Conservation (phyloP, 2,329 filamentous ascomycete genomes). For the Epicoccum sorghinum region DNA sequence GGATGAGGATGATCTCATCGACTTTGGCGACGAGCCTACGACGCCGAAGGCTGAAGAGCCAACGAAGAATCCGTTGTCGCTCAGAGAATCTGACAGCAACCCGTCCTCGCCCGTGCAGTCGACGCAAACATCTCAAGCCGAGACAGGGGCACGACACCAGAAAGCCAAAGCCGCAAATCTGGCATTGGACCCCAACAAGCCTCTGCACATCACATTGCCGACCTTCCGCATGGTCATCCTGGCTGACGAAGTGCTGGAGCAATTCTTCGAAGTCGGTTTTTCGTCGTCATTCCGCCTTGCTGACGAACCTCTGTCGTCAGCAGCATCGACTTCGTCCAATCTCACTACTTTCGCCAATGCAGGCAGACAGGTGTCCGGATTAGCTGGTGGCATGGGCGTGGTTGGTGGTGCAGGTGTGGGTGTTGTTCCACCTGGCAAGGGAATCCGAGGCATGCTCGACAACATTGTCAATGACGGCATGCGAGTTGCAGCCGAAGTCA, state of each 20-base stretch:
- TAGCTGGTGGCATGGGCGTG: conserved; percentile 49
- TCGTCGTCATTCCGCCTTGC: conserved; percentile 89
- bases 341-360: conserved; percentile 86
- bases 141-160: conserved; percentile 42
- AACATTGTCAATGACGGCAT: conserved; percentile 98
- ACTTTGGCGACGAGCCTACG: conserved; percentile 55
- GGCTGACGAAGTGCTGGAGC: conserved; percentile 91
- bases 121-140: conserved; percentile 31
- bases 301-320: conserved; percentile 62
- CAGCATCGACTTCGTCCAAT: conserved; percentile 64
- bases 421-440: conserved; percentile 69
- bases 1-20: conserved; percentile 69
- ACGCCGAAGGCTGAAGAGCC: conserved; percentile 37
- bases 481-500: conserved; percentile 91
- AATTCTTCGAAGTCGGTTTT: conserved; percentile 97
- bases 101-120: conserved; percentile 34
- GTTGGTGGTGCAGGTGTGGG: conserved; percentile 55
- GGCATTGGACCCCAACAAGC: conserved; percentile 89
- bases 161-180: conserved; percentile 81
- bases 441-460: conserved; percentile 89
- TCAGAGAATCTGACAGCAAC: conserved; percentile 30
- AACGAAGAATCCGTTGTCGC: conserved; percentile 36
- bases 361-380: conserved; percentile 52
- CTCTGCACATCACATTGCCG: conserved; percentile 91
- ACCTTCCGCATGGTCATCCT: conserved; percentile 99